Conservation (phyloP, 1,139 yeast genomes). For the Yamadazyma triangularis region DNA sequence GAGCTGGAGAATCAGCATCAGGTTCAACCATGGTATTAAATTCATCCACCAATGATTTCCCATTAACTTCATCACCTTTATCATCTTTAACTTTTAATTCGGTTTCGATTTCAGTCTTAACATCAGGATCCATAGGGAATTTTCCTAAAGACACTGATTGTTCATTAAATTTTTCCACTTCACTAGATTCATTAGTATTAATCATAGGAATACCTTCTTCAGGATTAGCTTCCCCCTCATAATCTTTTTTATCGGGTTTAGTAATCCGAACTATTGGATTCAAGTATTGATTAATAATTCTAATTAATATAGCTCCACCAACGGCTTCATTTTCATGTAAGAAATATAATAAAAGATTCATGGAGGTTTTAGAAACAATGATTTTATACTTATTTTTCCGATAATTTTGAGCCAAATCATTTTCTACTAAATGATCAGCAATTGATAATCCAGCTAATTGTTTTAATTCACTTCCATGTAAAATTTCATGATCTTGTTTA, state of each 20-base stretch:
- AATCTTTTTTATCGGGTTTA: conserved; percentile 42
- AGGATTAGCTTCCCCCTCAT: conserved; percentile 46
- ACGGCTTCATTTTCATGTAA: conserved; percentile 88
- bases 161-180: conserved; percentile 57
- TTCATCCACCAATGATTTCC: conserved; percentile 41
- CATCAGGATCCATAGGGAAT: conserved; percentile 81
- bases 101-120: conserved; percentile 76
- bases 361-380: conserved; percentile 76
- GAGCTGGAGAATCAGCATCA: conserved; percentile 65
- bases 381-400: conserved; percentile 69
- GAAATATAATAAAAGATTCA: conserved; percentile 79
- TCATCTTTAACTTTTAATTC: conserved; percentile 79
- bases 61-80: conserved; percentile 1
- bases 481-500: conserved; percentile 65
- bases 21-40: conserved; percentile 45
- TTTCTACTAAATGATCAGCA: conserved; percentile 78
- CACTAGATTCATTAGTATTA: conserved; percentile 33
- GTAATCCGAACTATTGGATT: conserved; percentile 59
- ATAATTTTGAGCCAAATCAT: conserved; percentile 75
- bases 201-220: conserved; percentile 65
- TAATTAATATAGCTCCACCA: conserved; percentile 84
- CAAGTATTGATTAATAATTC: conserved; percentile 82
- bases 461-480: conserved; percentile 76
- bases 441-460: conserved; percentile 69
- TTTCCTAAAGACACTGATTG: conserved; percentile 78